These are phyloP conservation scores for Aspergillus luchuensis DNA, from an alignment of 2,329 filamentous ascomycete species.

Conservation along the genomic window DNA sequence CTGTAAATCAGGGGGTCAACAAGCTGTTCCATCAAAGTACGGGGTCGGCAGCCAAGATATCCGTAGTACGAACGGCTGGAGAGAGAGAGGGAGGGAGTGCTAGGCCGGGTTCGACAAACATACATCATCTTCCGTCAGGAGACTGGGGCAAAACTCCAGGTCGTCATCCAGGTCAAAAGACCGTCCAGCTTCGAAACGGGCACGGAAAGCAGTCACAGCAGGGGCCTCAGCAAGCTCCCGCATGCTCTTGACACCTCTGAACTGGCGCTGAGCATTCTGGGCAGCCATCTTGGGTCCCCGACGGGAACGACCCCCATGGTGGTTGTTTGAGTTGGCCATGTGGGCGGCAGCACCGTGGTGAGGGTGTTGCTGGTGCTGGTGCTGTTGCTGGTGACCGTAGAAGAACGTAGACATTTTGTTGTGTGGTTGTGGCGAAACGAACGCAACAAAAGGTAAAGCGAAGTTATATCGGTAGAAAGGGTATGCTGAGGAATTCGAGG, in stretches of 20 bases:
- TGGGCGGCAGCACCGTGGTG: constrained; percentile 56
- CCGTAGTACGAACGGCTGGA: neutral
- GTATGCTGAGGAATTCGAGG: constrained; percentile 21
- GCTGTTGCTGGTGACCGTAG: constrained; percentile 50
- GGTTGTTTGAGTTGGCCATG: constrained; percentile 64
- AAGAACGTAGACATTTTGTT: constrained; percentile 51
- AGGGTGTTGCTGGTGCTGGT: constrained; percentile 48
- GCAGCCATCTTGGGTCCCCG: constrained; percentile 78
- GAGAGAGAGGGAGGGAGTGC: neutral
- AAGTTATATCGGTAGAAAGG: constrained; percentile 22
- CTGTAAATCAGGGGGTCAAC: constrained; percentile 51
- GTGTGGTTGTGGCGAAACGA: constrained; percentile 21
- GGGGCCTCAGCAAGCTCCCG: constrained; percentile 83
- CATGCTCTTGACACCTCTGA: constrained; percentile 79
- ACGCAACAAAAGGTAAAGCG: constrained; percentile 10
- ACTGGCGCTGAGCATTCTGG: constrained; percentile 84
- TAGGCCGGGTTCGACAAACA: constrained; percentile 27
- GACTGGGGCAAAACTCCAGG: constrained; percentile 88
- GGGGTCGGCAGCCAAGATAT: neutral
- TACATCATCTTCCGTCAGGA: constrained; percentile 93
- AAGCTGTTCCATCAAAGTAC: neutral
- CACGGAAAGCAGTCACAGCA: constrained; percentile 75
- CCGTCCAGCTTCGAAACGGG: constrained; percentile 84
- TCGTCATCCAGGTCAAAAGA: constrained; percentile 97
- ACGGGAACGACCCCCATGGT: constrained; percentile 82